These are phyloP conservation scores for Gloeopeniophorella convolvens DNA, from an alignment of 768 basidiomycete species.

Conservation along the genomic window DNA sequence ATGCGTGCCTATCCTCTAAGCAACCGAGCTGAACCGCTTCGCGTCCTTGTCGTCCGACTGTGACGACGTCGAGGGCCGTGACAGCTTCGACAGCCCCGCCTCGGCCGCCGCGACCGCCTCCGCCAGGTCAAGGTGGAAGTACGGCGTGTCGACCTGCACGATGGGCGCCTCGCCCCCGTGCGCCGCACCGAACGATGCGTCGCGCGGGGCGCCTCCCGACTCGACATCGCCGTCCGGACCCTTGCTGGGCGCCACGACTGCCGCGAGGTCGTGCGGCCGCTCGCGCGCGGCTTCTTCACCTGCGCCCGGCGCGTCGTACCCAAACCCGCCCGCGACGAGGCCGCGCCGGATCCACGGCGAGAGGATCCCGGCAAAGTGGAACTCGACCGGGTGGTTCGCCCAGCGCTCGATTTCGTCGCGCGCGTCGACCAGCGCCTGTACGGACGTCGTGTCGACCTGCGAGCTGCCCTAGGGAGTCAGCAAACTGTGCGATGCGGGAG, in stretches of 20 bases:
- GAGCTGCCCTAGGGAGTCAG: constrained; percentile 38
- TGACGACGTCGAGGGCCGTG: not conserved
- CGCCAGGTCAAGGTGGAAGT: constrained; percentile 71
- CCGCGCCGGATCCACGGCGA: constrained; percentile 93
- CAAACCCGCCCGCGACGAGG: constrained; percentile 86
- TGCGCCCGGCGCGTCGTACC: constrained; percentile 49
- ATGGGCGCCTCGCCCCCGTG: constrained; percentile 25
- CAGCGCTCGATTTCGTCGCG: constrained; percentile 84
- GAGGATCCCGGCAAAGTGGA: constrained; percentile 90
- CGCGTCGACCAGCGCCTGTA: constrained; percentile 88
- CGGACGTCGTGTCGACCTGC: constrained; percentile 87
- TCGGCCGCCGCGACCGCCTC: constrained; percentile 29
- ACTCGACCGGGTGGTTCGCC: constrained; percentile 75
- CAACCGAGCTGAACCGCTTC: not conserved
- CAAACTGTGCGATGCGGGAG: not conserved
- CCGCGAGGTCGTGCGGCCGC: constrained; percentile 58
- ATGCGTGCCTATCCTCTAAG: not conserved
- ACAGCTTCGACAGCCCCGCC: constrained; percentile 7
- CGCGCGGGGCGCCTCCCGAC: not conserved
- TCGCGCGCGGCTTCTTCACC: no score
- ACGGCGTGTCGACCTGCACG: constrained; percentile 56
- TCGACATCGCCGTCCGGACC: no score
- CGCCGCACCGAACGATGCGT: constrained; percentile 13
- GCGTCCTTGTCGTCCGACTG: not conserved
- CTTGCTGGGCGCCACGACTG: no score